Base-by-base conservation (phyloP, 2,329 filamentous ascomycete species). In the Juglanconis sp. region DNA sequence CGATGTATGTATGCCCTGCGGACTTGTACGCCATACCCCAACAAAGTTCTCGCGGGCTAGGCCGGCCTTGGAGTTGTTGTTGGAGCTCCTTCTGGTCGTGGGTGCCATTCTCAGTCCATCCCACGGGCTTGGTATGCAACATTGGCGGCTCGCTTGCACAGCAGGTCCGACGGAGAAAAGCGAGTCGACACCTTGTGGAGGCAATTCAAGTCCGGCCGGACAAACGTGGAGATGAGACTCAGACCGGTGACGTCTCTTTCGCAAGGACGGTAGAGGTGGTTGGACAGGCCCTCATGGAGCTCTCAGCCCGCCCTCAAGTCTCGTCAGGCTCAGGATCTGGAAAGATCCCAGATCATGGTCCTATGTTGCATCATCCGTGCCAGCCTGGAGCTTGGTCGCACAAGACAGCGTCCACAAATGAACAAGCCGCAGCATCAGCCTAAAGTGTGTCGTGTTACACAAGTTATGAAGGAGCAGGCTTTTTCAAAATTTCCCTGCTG, bases 361-460 rank as follows among this genome's bases (percentile, higher is more conserved):
- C 35, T 50, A 34, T n/a, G 53, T 58, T 58, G 55, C 55, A 63
- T 63, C 61, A 63, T 61, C 24, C 36, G 42, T 51, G 34, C 38
- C 47, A 24, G 24, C 24, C 24, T 24, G 24, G 30, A 32, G n/a
- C 54, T 48, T 24, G 46, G 58, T 61, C 38, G 52, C 47, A 61
- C 61, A 48, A 53, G 48, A 53, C 35, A 42, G 56, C 32, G 34
- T 47, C 51, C 56, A 53, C 54, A 51, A 44, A 42, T 55, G 38
- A 46, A 50, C 32, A 54, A 32, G 24, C 32, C 47, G 34, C 10
- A 47, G 40, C 42, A 40, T 59, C 50, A 53, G 32, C 35, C 42
- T 35, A 40, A 30, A 13, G n/a, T 35, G 50, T 53, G 56, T 56
- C 44, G 5, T 48, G 53, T 56, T 10, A 30, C 17, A 56, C 53